These are phyloP conservation scores for Omphalotus olearius DNA, from an alignment of 1,284 basidiomycete genomes.

Conservation along the genomic window DNA sequence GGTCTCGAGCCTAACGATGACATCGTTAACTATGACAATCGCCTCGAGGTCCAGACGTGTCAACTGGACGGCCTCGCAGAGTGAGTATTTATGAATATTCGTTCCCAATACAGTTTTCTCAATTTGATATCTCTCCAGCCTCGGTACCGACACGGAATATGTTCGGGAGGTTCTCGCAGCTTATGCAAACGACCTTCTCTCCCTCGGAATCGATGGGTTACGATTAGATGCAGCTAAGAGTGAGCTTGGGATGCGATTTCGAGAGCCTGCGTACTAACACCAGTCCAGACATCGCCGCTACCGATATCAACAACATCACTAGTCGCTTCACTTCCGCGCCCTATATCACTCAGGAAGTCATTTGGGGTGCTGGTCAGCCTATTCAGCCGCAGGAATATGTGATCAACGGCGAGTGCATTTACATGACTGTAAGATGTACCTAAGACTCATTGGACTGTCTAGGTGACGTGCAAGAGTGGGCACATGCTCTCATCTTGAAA, in stretches of 20 bases:
- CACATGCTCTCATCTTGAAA: not conserved
- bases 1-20: slow-evolving; percentile 48
- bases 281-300: slow-evolving; percentile 46
- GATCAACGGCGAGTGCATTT: slow-evolving; percentile 36
- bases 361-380: slow-evolving; percentile 47
- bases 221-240: slow-evolving; percentile 67
- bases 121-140: slow-evolving; percentile 26
- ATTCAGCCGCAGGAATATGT: slow-evolving; percentile 54
- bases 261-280: not conserved
- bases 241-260: slow-evolving; percentile 23
- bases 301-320: slow-evolving; percentile 52
- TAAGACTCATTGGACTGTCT: slow-evolving; percentile 2
- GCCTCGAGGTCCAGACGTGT: slow-evolving; percentile 56
- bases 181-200: slow-evolving; percentile 59
- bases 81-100: slow-evolving; percentile 28
- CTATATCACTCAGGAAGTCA: slow-evolving; percentile 61
- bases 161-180: slow-evolving; percentile 48
- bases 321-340: slow-evolving; percentile 34
- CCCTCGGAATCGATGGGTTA: slow-evolving; percentile 60
- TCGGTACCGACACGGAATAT: slow-evolving; percentile 59
- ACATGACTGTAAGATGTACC: not conserved
- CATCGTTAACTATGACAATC: slow-evolving; percentile 52
- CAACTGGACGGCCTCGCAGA: slow-evolving; percentile 54
- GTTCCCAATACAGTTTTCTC: not conserved
- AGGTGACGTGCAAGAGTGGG: slow-evolving; percentile 66